A percentile compares a stretch with the other conserved stretches of the same genome.
phyloP scores from a whole-genome alignment of 495 filamentous ascomycete species.

The Sabuloglossum arenarium region DNA sequence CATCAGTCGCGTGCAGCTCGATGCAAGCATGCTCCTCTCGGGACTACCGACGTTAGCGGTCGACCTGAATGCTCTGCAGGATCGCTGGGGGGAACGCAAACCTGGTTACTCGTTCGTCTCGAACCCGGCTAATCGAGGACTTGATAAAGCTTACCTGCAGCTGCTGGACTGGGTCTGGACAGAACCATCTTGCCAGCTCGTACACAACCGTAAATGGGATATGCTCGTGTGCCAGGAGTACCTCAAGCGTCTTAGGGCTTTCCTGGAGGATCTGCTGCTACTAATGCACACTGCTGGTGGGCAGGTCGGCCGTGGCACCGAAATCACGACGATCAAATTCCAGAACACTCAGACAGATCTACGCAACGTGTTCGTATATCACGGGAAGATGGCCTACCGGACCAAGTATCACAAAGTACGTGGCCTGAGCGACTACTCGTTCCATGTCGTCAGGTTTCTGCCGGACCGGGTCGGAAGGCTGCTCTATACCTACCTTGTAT shows the following conservation, averaged over 20 bases:
- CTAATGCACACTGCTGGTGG: constrained; percentile 12
- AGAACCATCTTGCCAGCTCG: not conserved
- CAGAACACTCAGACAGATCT: not conserved
- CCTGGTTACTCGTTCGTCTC: not conserved
- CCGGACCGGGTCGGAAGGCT: not conserved
- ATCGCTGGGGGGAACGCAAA: not conserved
- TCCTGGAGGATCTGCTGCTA: constrained; percentile 12
- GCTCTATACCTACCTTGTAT: not conserved
- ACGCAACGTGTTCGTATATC: not conserved
- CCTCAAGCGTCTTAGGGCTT: constrained; percentile 4
- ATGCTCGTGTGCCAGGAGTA: not conserved
- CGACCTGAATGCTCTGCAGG: not conserved
- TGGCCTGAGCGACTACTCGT: not conserved
- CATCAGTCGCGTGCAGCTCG: not conserved
- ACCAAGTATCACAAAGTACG: not conserved
- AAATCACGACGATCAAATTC: constrained; percentile 12
- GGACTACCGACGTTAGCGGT: not conserved
- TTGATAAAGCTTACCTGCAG: not conserved
- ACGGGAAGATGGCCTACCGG: not conserved
- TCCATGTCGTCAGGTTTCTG: not conserved
- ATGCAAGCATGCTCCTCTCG: not conserved
- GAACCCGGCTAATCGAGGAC: not conserved
- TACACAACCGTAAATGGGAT: not conserved
- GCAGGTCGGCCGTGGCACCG: constrained; percentile 11
- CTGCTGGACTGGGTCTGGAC: not conserved